Evolutionary conservation across 768 basidiomycete species (phyloP).

Genomic region (Pholiota microspora): DNA sequence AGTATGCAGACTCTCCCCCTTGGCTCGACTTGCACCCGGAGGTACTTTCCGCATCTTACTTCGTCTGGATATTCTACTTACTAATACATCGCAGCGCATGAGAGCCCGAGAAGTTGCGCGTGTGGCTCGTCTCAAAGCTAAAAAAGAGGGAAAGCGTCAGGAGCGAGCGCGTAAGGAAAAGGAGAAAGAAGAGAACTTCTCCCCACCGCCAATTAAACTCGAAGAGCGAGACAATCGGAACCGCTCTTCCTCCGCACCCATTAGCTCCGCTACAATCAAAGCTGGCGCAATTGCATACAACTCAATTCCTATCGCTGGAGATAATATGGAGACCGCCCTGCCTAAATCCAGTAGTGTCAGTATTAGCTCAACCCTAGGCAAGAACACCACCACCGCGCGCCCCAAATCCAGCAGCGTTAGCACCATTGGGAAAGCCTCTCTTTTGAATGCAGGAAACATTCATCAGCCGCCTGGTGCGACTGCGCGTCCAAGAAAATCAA

Average conservation of each 20-base stretch:
- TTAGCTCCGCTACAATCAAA: constrained; percentile 1
- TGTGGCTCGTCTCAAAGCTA: constrained; percentile 14
- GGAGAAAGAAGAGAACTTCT: constrained; percentile 17
- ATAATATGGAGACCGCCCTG: neutral
- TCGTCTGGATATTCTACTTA: neutral
- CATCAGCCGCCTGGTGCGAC: constrained; percentile 2
- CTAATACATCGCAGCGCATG: constrained; percentile 15
- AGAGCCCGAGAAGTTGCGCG: constrained; percentile 21
- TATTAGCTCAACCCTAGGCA: neutral
- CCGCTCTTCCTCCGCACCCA: neutral
- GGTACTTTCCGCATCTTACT: constrained; percentile 11
- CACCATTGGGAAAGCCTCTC: neutral
- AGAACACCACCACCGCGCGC: neutral
- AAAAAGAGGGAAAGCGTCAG: constrained; percentile 17
- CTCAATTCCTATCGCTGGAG: neutral
- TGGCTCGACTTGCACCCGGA: constrained; percentile 26
- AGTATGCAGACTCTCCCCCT: constrained; percentile 25
- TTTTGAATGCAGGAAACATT: neutral
- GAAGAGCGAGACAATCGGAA: constrained; percentile 3
- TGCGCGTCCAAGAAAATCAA: constrained; percentile 13
- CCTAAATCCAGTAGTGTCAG: neutral
- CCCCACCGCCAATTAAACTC: constrained; percentile 17
- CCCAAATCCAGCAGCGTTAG: neutral
- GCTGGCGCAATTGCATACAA: neutral
- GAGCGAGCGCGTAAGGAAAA: constrained; percentile 11